A percentile compares a stretch with the other conserved stretches of the same genome.
These are phyloP conservation scores for Eremochloa ophiuroides DNA, from an alignment of 176 grass and related monocot species.

Conservation along the genomic window DNA sequence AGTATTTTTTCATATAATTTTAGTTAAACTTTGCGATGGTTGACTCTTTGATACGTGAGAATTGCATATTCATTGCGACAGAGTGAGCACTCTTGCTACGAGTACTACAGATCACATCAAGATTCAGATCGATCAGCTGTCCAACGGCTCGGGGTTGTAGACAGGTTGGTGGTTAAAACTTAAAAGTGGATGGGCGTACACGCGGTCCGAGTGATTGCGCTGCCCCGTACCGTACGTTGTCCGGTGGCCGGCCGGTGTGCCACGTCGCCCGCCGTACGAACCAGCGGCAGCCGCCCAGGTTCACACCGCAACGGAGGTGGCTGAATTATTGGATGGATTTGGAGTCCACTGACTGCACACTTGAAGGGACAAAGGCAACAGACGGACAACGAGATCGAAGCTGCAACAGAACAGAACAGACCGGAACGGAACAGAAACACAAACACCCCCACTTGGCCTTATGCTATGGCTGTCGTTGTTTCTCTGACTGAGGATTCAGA, in stretches of 20 bases:
- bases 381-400: neutral
- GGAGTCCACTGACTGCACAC: neutral
- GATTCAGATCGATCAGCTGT: neutral
- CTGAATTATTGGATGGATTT: conserved; percentile 10
- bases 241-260: neutral
- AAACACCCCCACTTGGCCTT: conserved; percentile 15
- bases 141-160: neutral
- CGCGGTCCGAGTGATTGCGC: neutral
- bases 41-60: no score
- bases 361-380: neutral
- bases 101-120: neutral
- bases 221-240: neutral
- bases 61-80: no score
- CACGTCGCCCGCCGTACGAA: neutral
- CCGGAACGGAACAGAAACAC: no score
- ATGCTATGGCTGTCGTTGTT: neutral
- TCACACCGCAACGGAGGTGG: neutral
- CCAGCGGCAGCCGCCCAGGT: neutral
- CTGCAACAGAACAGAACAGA: neutral
- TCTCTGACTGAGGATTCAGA: neutral
- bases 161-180: conserved; percentile 18
- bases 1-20: no score
- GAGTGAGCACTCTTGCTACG: neutral
- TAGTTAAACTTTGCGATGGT: no score
- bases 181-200: neutral